A percentile compares a stretch with the other conserved stretches of the same genome.
phyloP scores from a whole-genome alignment of 2,329 filamentous ascomycete genomes.

The Curvularia sp. region DNA sequence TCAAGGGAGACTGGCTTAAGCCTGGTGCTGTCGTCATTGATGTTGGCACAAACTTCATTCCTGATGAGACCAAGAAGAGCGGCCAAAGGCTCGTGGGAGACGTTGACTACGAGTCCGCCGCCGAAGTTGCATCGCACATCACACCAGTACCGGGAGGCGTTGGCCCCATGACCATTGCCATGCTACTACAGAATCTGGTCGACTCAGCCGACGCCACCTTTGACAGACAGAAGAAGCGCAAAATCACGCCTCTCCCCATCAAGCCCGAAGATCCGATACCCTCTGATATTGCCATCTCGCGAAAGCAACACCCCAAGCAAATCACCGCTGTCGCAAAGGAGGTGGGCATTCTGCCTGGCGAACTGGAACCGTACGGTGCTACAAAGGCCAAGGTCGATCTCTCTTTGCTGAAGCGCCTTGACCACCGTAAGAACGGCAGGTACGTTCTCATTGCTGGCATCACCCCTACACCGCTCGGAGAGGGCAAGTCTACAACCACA shows the following conservation, averaged over 20 bases:
- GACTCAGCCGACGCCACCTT: constrained; percentile 83
- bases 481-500: constrained; percentile 98
- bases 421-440: constrained; percentile 85
- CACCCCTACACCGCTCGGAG: constrained; percentile 92
- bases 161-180: constrained; percentile 98
- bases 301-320: constrained; percentile 87
- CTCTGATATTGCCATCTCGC: constrained; percentile 93
- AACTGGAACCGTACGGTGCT: constrained; percentile 92
- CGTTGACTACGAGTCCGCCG: constrained; percentile 87
- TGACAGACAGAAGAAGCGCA: constrained; percentile 80
- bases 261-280: constrained; percentile 82
- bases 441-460: constrained; percentile 96
- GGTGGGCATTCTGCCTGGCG: constrained; percentile 84
- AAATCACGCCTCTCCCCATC: constrained; percentile 81
- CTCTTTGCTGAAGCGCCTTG: constrained; percentile 78
- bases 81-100: constrained; percentile 92
- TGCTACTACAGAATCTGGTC: constrained; percentile 95
- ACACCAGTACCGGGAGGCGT: constrained; percentile 97
- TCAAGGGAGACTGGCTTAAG: constrained; percentile 96
- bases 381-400: constrained; percentile 97
- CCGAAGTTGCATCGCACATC: constrained; percentile 86
- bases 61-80: constrained; percentile 88
- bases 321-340: constrained; percentile 86
- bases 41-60: constrained; percentile 95
- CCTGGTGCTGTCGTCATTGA: constrained; percentile 95